These are phyloP conservation scores for Camelina hispida DNA, from an alignment of 345 rosid genomes.

Conservation along the genomic window DNA sequence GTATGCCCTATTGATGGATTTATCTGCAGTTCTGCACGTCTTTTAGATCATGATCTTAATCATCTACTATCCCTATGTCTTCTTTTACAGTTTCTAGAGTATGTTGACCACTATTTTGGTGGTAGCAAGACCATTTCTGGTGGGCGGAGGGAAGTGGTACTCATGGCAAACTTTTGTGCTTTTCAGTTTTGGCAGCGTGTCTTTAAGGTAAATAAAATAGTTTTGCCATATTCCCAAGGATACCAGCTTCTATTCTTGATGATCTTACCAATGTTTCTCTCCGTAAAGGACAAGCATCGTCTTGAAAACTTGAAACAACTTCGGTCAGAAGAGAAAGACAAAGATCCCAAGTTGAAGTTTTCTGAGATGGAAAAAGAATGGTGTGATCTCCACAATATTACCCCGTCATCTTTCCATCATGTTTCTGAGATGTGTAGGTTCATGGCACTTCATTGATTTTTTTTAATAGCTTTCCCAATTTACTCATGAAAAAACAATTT, in stretches of 20 bases:
- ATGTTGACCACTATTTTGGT: conserved; percentile 54
- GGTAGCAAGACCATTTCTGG: conserved; percentile 50
- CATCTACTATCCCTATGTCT: conserved; percentile 35
- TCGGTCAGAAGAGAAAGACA: conserved; percentile 47
- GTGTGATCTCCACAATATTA: conserved; percentile 82
- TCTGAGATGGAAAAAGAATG: conserved; percentile 83
- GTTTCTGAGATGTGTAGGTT: conserved; percentile 78
- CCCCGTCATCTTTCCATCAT: conserved; percentile 71
- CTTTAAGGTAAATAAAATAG: conserved; percentile 61
- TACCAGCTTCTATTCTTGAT: conserved; percentile 22
- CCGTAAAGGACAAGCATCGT: conserved; percentile 75
- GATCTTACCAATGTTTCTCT: conserved; percentile 36
- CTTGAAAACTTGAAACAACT: conserved; percentile 64
- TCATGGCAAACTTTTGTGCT: conserved; percentile 77
- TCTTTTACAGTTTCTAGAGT: conserved; percentile 64
- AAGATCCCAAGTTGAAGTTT: conserved; percentile 44
- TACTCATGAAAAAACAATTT: conserved; percentile 13
- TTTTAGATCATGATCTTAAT: conserved; percentile 34
- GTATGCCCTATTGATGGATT: conserved; percentile 50
- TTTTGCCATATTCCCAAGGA: conserved; percentile 18
- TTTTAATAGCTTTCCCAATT: conserved; percentile 24
- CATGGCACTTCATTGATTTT: conserved; percentile 23
- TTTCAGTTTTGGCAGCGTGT: conserved; percentile 88
- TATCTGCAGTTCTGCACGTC: conserved; percentile 24
- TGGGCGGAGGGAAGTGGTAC: conserved; percentile 64